Base-by-base conservation (phyloP, 768 basidiomycete species). In the Hygrocybe punicea region DNA sequence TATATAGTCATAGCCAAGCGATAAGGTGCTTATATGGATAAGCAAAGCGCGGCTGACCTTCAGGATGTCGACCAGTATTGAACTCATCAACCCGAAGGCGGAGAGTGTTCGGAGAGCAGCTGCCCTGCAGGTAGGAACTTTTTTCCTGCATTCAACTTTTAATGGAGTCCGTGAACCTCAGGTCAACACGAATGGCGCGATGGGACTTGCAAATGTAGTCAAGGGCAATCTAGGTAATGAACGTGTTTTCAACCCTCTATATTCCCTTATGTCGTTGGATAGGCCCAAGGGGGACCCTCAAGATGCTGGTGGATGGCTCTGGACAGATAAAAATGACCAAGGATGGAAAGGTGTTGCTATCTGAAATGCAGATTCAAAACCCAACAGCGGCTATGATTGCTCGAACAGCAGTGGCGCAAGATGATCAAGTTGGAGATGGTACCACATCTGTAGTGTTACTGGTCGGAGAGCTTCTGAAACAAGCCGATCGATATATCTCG, bases 251-350 rank as follows among this genome's bases (percentile, higher is more conserved):
- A 35, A 56, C 56, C 34, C 52, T 16, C 35, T n/a, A 13, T 34
- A 35, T 11, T 53, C 13, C 47, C 50, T 49, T 50, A 56, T 33
- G 60, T 58, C 51, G 50, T 63, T 42, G 37, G 52, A 51, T 61
- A 96, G 95, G 96, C 46, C 97, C 97, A 17, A 80, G 96, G 73
- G 97, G 97, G 58, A 98, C 97, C 0, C 82, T 98, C 63, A 99
- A 99, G 80, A 98, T 99, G 96, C 86, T 99, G 52, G 97, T 99
- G 42, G 97, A 98, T 73, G 97, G 97, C 56, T 81, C 95, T 13
- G 97, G 97, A 9, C 91, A 94, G 76, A 95, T 99, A 73, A 99
- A 98, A 82, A 95, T 99, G 91, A 98, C 97, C 62, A 99, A 98
- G 80, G 97, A 98, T 68, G 97, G 97, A 61, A 99, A 99, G 77